Evolutionary conservation across 2,329 filamentous ascomycete genomes (phyloP).

Genomic region (Calonectria pseudoreteaudii): DNA sequence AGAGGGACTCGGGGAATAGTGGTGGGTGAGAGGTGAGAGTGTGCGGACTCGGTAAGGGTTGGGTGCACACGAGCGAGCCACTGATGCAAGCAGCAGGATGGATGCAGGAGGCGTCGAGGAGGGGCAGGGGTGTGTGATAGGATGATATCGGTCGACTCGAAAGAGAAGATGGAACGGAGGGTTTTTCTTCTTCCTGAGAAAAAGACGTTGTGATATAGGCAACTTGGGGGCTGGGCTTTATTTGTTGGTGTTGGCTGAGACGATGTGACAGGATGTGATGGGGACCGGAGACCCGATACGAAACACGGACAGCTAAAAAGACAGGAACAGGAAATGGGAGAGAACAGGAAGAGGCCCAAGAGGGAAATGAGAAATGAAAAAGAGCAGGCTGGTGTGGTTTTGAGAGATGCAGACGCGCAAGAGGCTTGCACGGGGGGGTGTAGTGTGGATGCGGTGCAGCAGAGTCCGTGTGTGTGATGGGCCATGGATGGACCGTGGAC

Average conservation of each 20-base stretch:
- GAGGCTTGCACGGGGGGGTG: conserved; percentile 26
- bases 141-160: conserved; percentile 12
- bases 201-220: conserved; percentile 21
- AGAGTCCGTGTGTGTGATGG: conserved; percentile 50
- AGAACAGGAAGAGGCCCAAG: conserved; percentile 39
- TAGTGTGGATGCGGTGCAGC: conserved; percentile 34
- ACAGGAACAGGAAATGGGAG: conserved; percentile 35
- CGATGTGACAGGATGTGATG: conserved; percentile 38
- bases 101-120: conserved; percentile 27
- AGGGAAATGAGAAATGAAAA: conserved; percentile 40
- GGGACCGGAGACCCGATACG: conserved; percentile 28
- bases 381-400: conserved; percentile 44
- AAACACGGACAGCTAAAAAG: conserved; percentile 15
- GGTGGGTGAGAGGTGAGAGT: conserved; percentile 27
- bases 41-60: conserved; percentile 31
- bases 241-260: conserved; percentile 39
- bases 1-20: conserved; percentile 22
- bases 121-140: conserved; percentile 23
- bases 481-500: conserved; percentile 37
- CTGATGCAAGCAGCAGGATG: conserved; percentile 20
- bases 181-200: not conserved
- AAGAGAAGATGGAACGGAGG: conserved; percentile 13
- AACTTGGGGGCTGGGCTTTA: conserved; percentile 30
- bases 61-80: conserved; percentile 12
- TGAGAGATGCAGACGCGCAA: conserved; percentile 38